Conservation (phyloP, 1,284 basidiomycete species). For the Sanghuangporus baumii region DNA sequence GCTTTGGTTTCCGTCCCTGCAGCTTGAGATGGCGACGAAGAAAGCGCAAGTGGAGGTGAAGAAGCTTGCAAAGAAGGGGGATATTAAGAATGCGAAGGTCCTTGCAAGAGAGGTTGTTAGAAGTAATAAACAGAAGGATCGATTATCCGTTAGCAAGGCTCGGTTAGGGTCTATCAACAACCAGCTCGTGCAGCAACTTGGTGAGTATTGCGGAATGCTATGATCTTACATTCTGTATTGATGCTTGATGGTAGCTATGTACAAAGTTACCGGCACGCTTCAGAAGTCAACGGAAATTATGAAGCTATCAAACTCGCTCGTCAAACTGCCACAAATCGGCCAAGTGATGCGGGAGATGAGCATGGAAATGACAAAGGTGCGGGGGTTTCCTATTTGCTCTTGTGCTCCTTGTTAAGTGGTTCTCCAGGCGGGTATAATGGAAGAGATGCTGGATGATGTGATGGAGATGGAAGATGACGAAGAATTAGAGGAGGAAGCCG, state of each 20-base stretch:
- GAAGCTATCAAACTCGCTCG: conserved; percentile 91
- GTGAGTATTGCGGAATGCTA: conserved; percentile 42
- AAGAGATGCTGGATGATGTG: conserved; percentile 89
- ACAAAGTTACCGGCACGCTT: conserved; percentile 94
- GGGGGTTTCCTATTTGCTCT: conserved; percentile 10
- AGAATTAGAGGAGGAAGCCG: conserved; percentile 94
- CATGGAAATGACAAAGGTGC: conserved; percentile 97
- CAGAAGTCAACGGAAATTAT: conserved; percentile 99
- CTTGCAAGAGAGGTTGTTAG: conserved; percentile 93
- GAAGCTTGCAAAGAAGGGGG: conserved; percentile 87
- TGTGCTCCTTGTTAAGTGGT: not conserved
- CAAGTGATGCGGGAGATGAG: conserved; percentile 96
- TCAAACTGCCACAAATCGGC: conserved; percentile 91
- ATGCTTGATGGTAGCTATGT: conserved; percentile 63
- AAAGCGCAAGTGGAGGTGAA: conserved; percentile 86
- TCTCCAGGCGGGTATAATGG: conserved; percentile 82
- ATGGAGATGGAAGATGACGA: conserved; percentile 88
- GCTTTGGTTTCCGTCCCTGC: conserved; percentile 1
- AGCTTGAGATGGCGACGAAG: conserved; percentile 81
- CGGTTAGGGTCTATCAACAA: conserved; percentile 86
- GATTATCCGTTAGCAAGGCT: conserved; percentile 90
- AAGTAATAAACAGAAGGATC: conserved; percentile 91
- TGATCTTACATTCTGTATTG: conserved; percentile 7
- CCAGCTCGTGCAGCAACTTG: conserved; percentile 90
- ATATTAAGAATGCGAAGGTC: conserved; percentile 88